Base-by-base conservation (phyloP, 164 flowering plant genomes). In the Aristolochia contorta region DNA sequence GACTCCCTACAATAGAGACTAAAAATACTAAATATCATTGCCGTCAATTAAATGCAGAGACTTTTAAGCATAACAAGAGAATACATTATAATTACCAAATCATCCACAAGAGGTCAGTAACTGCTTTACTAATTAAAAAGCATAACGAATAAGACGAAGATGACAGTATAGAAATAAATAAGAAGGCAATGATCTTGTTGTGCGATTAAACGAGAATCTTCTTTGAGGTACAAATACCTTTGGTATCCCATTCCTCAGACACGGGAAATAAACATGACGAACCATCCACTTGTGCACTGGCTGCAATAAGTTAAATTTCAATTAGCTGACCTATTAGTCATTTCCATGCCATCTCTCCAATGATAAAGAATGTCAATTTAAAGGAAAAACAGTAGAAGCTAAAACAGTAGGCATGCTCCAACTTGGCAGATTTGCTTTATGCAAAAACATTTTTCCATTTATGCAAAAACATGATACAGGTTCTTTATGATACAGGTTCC, bases 271-370 rank as follows among this genome's bases (percentile, higher is more conserved):
- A 23, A 88, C 62, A 64, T 94, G 99, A 10, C 97, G 95, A 67
- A 88, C 85, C 86, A 94, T 88, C 99, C 99, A 94, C 72, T 90
- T 91, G 68, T 94, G 99, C 64, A 94, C 99, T 63, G 99, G 99
- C 99, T 94, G 87, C n/a, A 62, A 65, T 22, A 72, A 62, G 16
- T 22, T 65, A 47, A 50, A 48, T 14, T 33, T 58, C 52, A 61
- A 70, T 21, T 70, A 66, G 59, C 22, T 51, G 22, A 22, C 46
- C 47, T 10, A 15, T 59, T 32, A 55, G 57, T 56, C 58, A 45
- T 6, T 20, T 16, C 18, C 23, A 8, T 22, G 14, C 16, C 27
- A 53, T 10, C 27, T 18, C 20, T 23, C 55, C 23, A 52, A 53
- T 24, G 20, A 20, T 6, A 27, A 33, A 25, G 32, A 56, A 27